A percentile compares a stretch with the other conserved stretches of the same genome.
Conservation (phyloP, 1,284 basidiomycete species). For the Leccinum laetum region DNA sequence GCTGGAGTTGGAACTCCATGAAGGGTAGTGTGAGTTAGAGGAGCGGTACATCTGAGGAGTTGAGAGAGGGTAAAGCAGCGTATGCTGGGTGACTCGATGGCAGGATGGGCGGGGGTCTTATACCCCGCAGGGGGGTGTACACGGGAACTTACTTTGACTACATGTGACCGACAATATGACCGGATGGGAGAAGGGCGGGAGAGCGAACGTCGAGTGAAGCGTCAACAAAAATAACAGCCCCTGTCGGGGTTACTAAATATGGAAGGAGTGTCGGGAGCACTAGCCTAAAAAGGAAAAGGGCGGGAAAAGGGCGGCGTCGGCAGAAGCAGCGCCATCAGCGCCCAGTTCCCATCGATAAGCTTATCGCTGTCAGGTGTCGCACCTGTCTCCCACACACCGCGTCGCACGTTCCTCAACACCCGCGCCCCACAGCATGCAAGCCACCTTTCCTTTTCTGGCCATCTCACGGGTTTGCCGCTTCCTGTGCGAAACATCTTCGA, state of each 20-base stretch:
- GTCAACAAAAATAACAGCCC: conserved; percentile 13
- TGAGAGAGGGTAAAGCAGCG: conserved; percentile 1
- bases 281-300: conserved; percentile 18
- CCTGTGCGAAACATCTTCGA: conserved; percentile 4
- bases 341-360: conserved; percentile 17
- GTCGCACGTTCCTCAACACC: conserved; percentile 16
- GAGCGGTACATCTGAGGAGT: conserved; percentile 20
- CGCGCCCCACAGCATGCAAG: not conserved
- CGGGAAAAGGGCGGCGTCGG: conserved; percentile 22
- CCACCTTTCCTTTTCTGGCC: conserved; percentile 14
- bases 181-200: conserved; percentile 26
- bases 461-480: conserved; percentile 4
- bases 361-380: conserved; percentile 17
- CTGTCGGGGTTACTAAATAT: conserved; percentile 19
- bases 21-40: conserved; percentile 16
- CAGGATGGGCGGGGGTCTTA: conserved; percentile 22
- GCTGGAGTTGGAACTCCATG: conserved; percentile 19
- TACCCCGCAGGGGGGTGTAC: conserved; percentile 17
- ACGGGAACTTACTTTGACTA: conserved; percentile 25
- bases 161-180: conserved; percentile 19
- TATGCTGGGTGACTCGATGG: conserved; percentile 23
- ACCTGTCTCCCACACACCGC: conserved; percentile 6
- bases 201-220: conserved; percentile 22
- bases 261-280: conserved; percentile 21
- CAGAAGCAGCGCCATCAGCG: conserved; percentile 8